Percentiles rank a stretch among this genome's conserved stretches.
Evolutionary conservation across 108 stramenopile genomes (phyloP).

Genomic region (Skeletonema tropicum): DNA sequence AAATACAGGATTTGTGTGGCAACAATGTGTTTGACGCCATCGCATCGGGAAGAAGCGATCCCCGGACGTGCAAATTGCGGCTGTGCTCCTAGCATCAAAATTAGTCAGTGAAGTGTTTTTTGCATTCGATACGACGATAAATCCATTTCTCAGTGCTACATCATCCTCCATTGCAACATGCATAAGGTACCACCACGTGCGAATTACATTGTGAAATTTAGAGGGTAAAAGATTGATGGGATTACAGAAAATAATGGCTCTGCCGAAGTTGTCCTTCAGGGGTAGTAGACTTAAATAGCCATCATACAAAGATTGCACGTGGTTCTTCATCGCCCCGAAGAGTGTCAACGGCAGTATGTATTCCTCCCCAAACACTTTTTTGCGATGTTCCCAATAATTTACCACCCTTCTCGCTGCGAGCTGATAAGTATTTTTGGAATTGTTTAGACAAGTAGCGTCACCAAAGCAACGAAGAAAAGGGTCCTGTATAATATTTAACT

Average conservation of each 20-base stretch:
- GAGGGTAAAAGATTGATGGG: neutral
- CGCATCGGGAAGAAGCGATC: constrained; percentile 12
- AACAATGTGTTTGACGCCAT: neutral
- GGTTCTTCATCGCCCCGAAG: constrained; percentile 26
- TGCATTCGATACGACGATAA: constrained; percentile 15
- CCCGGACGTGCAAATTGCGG: constrained; percentile 1
- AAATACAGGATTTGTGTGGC: constrained; percentile 12
- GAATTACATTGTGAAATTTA: neutral
- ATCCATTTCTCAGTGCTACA: constrained; percentile 6
- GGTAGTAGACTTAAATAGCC: constrained; percentile 10
- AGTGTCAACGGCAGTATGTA: constrained; percentile 40
- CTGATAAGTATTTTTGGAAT: neutral
- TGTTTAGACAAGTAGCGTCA: neutral
- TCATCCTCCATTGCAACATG: constrained; percentile 17
- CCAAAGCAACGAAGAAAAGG: neutral
- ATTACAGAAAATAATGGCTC: constrained; percentile 13
- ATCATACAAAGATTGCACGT: neutral
- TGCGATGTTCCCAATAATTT: constrained; percentile 43
- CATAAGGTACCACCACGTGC: constrained; percentile 13
- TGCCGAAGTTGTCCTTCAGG: constrained; percentile 1
- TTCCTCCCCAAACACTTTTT: constrained; percentile 36
- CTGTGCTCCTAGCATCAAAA: constrained; percentile 5
- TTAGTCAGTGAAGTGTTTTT: neutral
- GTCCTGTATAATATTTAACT: neutral
- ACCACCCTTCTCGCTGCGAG: constrained; percentile 34